These are phyloP conservation scores for Aspergillaceae sp. DNA, from an alignment of 2,329 filamentous ascomycete genomes.

Conservation along the genomic window DNA sequence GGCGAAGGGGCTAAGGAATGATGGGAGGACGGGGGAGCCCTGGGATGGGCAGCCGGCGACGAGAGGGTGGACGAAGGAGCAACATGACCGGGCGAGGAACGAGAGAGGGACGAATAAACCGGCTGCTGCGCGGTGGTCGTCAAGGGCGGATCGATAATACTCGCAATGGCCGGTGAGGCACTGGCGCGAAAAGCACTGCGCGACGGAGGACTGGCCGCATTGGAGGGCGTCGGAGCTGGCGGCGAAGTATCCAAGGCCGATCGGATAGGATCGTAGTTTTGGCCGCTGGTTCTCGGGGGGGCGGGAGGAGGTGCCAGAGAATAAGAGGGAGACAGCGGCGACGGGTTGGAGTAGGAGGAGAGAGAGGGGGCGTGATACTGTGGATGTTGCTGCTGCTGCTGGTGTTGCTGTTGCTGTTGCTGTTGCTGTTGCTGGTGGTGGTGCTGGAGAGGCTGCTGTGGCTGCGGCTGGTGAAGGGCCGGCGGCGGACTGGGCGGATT, in stretches of 20 bases:
- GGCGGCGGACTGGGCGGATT: slow-evolving; percentile 4
- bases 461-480: slow-evolving; percentile 5
- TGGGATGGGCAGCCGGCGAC: slow-evolving; percentile 19
- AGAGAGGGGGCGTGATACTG: neutral
- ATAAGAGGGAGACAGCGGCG: slow-evolving; percentile 13
- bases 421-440: slow-evolving; percentile 7
- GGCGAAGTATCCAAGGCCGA: slow-evolving; percentile 48
- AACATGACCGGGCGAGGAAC: slow-evolving; percentile 20
- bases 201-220: slow-evolving; percentile 37
- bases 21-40: slow-evolving; percentile 16
- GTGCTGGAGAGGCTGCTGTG: slow-evolving; percentile 3
- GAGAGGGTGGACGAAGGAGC: slow-evolving; percentile 12
- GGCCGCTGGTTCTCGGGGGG: slow-evolving; percentile 57
- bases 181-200: slow-evolving; percentile 59
- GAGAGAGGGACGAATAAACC: slow-evolving; percentile 20
- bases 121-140: slow-evolving; percentile 20
- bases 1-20: slow-evolving; percentile 16
- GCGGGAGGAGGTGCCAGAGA: slow-evolving; percentile 33
- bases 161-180: slow-evolving; percentile 84
- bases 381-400: slow-evolving; percentile 4
- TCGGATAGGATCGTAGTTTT: slow-evolving; percentile 83
- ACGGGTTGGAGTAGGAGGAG: slow-evolving; percentile 20
- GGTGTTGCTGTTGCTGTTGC: slow-evolving; percentile 13
- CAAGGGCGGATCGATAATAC: slow-evolving; percentile 64
- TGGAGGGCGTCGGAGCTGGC: slow-evolving; percentile 28